phyloP scores from a whole-genome alignment of 768 basidiomycete genomes.

The Lanmaoa pseudosensibilis region DNA sequence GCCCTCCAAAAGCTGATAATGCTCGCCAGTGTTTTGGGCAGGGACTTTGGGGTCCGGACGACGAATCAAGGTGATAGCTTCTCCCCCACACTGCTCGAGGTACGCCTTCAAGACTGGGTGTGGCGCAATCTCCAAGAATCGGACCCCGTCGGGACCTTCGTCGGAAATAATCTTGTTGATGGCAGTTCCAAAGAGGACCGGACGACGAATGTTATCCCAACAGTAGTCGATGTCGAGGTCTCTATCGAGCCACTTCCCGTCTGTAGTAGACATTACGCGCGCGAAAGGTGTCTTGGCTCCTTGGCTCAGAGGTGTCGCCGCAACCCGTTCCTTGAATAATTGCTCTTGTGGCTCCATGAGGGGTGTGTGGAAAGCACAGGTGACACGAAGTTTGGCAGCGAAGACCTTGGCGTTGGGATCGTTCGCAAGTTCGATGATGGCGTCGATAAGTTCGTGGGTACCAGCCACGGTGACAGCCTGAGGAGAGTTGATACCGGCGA shows the following conservation, averaged over 20 bases:
- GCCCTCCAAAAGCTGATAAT: slow-evolving; percentile 34
- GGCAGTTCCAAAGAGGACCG: slow-evolving; percentile 35
- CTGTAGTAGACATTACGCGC: slow-evolving; percentile 38
- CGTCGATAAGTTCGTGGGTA: slow-evolving; percentile 32
- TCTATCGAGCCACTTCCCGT: slow-evolving; percentile 34
- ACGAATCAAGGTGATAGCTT: slow-evolving; percentile 28
- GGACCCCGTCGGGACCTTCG: slow-evolving; percentile 28
- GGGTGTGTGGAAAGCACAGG: slow-evolving; percentile 36
- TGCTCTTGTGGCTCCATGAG: slow-evolving; percentile 37
- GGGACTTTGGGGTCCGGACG: slow-evolving; percentile 34
- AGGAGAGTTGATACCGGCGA: slow-evolving; percentile 38
- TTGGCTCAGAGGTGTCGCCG: slow-evolving; percentile 15
- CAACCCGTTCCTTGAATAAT: slow-evolving; percentile 29
- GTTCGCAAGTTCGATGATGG: slow-evolving; percentile 26
- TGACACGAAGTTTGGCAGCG: slow-evolving; percentile 31
- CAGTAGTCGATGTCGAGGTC: slow-evolving; percentile 31
- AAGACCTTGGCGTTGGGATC: slow-evolving; percentile 30
- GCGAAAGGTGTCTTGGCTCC: slow-evolving; percentile 23
- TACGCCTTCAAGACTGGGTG: slow-evolving; percentile 38
- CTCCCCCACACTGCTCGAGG: slow-evolving; percentile 34
- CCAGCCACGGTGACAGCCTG: slow-evolving; percentile 38
- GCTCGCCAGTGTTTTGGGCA: slow-evolving; percentile 34
- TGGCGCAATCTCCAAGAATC: slow-evolving; percentile 35
- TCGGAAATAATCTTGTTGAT: slow-evolving; percentile 35
- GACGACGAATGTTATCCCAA: slow-evolving; percentile 38